phyloP scores from a whole-genome alignment of 306 rosid species.

The Cyamopsis tetragonoloba region DNA sequence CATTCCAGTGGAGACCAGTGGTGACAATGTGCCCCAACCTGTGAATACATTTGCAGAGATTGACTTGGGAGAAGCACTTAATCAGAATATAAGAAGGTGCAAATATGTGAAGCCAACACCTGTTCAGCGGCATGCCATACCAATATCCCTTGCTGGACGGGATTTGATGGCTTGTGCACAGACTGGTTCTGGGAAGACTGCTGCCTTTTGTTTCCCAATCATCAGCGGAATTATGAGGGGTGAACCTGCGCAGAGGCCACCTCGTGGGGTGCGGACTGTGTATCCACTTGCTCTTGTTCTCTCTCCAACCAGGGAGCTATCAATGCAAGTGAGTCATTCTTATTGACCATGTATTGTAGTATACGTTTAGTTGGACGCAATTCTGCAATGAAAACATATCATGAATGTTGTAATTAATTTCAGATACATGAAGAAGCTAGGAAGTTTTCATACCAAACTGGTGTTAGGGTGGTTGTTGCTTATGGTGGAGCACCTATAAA shows the following conservation, averaged over 20 bases:
- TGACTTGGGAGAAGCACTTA: constrained; percentile 78
- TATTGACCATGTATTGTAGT: background rate
- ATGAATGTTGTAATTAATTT: constrained; percentile 24
- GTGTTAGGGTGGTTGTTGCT: constrained; percentile 90
- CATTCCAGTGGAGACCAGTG: constrained; percentile 89
- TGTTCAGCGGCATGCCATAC: constrained; percentile 85
- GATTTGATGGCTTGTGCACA: constrained; percentile 95
- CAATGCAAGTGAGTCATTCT: constrained; percentile 70
- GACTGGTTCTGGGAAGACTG: constrained; percentile 90
- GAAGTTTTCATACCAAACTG: constrained; percentile 71
- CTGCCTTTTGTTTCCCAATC: constrained; percentile 86
- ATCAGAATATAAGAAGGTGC: constrained; percentile 66
- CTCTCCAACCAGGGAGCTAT: constrained; percentile 87
- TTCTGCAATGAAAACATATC: background rate
- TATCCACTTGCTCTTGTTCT: constrained; percentile 84
- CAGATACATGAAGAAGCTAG: constrained; percentile 84
- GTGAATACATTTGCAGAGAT: constrained; percentile 88
- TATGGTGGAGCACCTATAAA: constrained; percentile 91
- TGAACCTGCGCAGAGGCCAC: constrained; percentile 62
- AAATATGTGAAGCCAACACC: constrained; percentile 86
- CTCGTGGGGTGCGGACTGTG: constrained; percentile 73
- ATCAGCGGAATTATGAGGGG: constrained; percentile 86
- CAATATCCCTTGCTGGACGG: constrained; percentile 72
- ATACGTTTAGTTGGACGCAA: background rate
- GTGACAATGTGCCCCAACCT: constrained; percentile 68